phyloP scores from a whole-genome alignment of 306 rosid species.

The Castanea sativa region DNA sequence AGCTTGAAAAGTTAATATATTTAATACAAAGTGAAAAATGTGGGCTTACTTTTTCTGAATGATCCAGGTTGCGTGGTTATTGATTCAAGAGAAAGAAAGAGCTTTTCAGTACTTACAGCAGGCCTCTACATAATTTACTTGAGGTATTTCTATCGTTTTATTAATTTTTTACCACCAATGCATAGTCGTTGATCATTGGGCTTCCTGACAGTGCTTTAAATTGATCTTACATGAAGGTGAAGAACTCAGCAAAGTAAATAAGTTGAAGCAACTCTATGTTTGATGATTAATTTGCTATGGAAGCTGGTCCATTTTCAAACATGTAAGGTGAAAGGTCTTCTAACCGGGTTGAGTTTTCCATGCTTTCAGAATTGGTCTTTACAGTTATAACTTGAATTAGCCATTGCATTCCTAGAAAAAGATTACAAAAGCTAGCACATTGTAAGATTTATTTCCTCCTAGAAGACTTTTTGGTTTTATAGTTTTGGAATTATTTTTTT shows the following conservation, averaged over 20 bases:
- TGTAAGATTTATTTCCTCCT: background rate
- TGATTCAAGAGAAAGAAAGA: background rate
- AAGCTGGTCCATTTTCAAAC: background rate
- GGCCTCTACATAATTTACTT: background rate
- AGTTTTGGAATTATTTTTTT: background rate
- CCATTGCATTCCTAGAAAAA: background rate
- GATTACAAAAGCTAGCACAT: background rate
- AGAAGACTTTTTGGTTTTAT: background rate
- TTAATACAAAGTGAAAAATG: background rate
- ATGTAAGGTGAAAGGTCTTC: background rate
- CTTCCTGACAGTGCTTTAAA: background rate
- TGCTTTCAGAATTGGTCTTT: background rate
- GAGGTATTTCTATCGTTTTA: background rate
- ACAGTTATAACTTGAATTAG: background rate
- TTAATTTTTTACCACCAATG: background rate
- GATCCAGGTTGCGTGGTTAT: constrained; percentile 1
- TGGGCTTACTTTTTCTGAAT: background rate
- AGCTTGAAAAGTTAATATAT: background rate
- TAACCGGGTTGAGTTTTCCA: background rate
- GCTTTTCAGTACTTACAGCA: background rate
- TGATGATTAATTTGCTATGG: background rate
- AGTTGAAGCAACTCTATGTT: background rate
- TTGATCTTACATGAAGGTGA: background rate
- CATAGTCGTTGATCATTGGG: background rate
- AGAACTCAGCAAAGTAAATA: background rate